Evolutionary conservation across 805 yeast species (phyloP), one percentile per base, ranked within the genome.

Genomic region (Saccharomycopsis fodiens): DNA sequence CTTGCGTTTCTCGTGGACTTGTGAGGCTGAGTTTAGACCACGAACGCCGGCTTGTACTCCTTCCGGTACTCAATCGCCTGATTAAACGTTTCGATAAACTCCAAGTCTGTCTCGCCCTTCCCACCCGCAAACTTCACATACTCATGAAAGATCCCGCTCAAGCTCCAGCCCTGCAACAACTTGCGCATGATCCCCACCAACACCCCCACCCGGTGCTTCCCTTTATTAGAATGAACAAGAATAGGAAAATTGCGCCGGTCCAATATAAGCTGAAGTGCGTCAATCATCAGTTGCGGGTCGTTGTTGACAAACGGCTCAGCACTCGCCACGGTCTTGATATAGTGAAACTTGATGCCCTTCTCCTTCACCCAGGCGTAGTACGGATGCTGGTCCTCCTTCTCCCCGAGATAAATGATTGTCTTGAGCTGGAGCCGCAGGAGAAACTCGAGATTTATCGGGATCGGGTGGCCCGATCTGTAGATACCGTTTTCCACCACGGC

Each of bases 181-280:
- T 86, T 87, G 41, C 98, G 67, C 73, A 91, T 79, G 25, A 87
- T 71, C 0, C 96, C 98, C n/a, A 89, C 94, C 35, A 89, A 68
- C 1, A 93, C 89, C 0, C 97, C 97, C 2, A 87, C 89, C 36
- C 98, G 65, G 60, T 91, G 98, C 61, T 93, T 93, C n/a, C 98
- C 98, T 66, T 91, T 91, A 62, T 93, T 87, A 3, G 96, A 87
- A 61, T 93, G 97, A 10, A 91, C 75, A 46, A 91, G 68, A 10
- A 91, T 78, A 1, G 98, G 98, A 59, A 83, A 86, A 59, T 88
- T 88, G 12, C 79, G 76, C 39, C 69, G 69, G 55, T 82, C 74
- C 27, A 79, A 59, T 41, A 84, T 68, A 31, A 82, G 56, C 46
- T 73, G 68, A 35, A 84, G 64, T 1, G 85, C 80, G 19, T 63